Evolutionary conservation across 2,329 filamentous ascomycete genomes (phyloP).

Genomic region (Ambrosiella cleistominuta): DNA sequence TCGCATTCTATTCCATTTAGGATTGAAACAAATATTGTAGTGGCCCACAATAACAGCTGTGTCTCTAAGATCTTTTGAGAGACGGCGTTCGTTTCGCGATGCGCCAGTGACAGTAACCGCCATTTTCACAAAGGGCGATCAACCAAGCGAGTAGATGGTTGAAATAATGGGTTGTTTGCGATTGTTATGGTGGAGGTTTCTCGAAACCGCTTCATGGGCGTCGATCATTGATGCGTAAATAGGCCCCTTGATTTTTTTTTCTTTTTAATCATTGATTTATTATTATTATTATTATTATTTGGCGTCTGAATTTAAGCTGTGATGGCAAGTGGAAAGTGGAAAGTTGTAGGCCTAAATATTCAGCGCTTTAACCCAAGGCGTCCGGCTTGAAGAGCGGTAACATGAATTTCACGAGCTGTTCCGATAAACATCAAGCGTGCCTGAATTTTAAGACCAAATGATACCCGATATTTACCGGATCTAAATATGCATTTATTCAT

Average conservation of each 20-base stretch:
- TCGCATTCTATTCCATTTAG: neutral
- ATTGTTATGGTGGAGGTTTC: neutral
- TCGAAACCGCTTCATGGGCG: neutral
- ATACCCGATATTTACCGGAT: too few species aligned
- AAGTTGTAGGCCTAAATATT: too few species aligned
- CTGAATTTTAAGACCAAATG: too few species aligned
- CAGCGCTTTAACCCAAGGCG: too few species aligned
- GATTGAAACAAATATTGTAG: neutral
- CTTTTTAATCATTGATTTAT: neutral
- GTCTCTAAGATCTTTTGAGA: neutral
- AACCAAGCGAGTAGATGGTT: neutral
- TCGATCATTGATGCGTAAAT: neutral
- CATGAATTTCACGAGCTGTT: too few species aligned
- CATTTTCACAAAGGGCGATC: neutral
- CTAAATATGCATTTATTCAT: too few species aligned
- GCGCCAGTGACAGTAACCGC: neutral
- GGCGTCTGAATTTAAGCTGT: neutral
- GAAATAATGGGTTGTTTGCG: neutral
- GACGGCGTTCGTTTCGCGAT: neutral
- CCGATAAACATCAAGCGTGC: too few species aligned
- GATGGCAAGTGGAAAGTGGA: too few species aligned
- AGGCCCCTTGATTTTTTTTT: neutral
- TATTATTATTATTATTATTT: neutral
- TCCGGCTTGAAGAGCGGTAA: too few species aligned
- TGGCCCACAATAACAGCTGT: neutral